A percentile compares a stretch with the other conserved stretches of the same genome.
phyloP scores from a whole-genome alignment of 495 filamentous ascomycete genomes.

The Talaromyces liani region DNA sequence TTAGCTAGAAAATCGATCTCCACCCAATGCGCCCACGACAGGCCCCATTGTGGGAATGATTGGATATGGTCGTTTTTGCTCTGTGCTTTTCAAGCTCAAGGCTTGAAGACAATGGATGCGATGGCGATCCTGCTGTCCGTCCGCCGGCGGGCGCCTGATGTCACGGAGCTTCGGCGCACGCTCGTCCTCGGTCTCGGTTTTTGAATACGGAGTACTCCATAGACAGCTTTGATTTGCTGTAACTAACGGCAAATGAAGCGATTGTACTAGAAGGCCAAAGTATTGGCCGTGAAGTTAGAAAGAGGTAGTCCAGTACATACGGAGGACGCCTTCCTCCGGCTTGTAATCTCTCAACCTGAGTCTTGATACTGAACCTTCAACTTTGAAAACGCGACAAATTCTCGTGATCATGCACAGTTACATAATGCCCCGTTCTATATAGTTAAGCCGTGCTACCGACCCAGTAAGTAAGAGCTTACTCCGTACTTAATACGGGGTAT shows the following conservation, averaged over 20 bases:
- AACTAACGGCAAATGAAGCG: background rate
- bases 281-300: background rate
- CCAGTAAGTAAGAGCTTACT: background rate
- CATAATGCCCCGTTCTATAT: background rate
- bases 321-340: background rate
- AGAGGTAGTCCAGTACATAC: background rate
- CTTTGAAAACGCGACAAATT: background rate
- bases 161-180: background rate
- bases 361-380: no score
- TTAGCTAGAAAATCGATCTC: background rate
- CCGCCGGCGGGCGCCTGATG: background rate
- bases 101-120: background rate
- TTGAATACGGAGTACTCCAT: background rate
- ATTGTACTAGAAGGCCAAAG: background rate
- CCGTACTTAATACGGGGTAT: no score
- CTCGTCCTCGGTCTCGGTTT: background rate
- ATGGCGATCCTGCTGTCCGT: background rate
- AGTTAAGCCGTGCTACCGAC: background rate
- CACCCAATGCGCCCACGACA: background rate
- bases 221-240: background rate
- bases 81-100: background rate
- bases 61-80: background rate
- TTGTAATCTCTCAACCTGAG: background rate
- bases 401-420: background rate
- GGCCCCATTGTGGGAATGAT: background rate